Conservation (phyloP, 2,329 filamentous ascomycete species). For the Ilyonectria destructans region DNA sequence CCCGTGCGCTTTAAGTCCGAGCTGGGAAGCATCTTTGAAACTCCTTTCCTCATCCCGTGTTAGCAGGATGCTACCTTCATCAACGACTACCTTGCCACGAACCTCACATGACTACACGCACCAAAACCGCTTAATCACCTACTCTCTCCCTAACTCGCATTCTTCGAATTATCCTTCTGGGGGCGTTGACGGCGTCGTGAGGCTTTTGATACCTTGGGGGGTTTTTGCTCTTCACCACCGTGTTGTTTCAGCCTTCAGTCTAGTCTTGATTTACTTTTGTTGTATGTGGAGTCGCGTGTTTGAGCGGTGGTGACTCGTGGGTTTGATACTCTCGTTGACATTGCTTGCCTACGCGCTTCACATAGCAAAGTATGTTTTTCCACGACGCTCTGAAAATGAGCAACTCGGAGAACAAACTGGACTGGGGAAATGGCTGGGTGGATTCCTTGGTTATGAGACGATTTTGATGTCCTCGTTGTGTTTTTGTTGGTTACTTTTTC, state of each 20-base stretch:
- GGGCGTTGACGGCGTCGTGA: slow-evolving; percentile 50
- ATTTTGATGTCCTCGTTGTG: slow-evolving; percentile 23
- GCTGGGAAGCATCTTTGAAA: slow-evolving; percentile 3
- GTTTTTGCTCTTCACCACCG: slow-evolving; percentile 18
- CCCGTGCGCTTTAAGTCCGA: background rate
- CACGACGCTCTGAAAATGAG: slow-evolving; percentile 13
- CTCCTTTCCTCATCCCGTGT: background rate
- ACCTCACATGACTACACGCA: slow-evolving; percentile 17
- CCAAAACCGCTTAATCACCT: slow-evolving; percentile 16
- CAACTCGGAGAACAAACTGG: background rate
- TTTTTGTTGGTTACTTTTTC: slow-evolving; percentile 9
- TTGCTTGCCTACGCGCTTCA: background rate
- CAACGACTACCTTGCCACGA: slow-evolving; percentile 19
- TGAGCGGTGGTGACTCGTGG: slow-evolving; percentile 11
- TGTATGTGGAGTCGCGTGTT: slow-evolving; percentile 24
- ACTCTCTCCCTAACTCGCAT: slow-evolving; percentile 26
- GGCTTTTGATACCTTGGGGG: slow-evolving; percentile 52
- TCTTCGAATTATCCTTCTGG: slow-evolving; percentile 34
- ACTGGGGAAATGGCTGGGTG: slow-evolving; percentile 12
- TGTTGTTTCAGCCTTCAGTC: slow-evolving; percentile 13
- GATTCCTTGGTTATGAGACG: slow-evolving; percentile 22
- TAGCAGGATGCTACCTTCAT: slow-evolving; percentile 3
- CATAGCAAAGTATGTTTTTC: background rate
- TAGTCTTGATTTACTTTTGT: slow-evolving; percentile 25
- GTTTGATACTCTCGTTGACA: background rate